Evolutionary conservation across 345 rosid species (phyloP), one percentile per base, ranked within the genome.

Genomic region (Excoecaria agallocha): DNA sequence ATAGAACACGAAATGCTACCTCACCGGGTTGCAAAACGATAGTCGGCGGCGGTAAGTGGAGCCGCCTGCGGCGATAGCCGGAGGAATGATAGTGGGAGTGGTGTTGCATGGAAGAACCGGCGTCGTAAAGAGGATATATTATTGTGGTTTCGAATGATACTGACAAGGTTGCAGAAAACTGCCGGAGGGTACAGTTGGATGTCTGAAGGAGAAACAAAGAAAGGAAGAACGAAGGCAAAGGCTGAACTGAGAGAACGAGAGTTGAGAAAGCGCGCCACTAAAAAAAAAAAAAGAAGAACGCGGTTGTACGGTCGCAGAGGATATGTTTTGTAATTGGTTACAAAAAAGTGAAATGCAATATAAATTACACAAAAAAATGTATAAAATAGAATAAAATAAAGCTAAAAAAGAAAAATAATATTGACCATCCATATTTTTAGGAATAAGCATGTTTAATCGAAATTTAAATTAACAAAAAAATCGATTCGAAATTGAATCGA

Each of bases 21-120:
- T 78, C 71, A 10, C 82, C 82, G 0, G 82, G 78, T 25, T n/a
- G 78, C 19, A 70, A 52, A 20, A 45, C n/a, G 25, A 69, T 20
- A 71, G 30, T n/a, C 15, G 17, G 63, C 67, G 61, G 13, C n/a
- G 15, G 37, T 2, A 69, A 64, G 4, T 56, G 64, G 1, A 12
- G 13, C 35, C 64, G 56, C 4, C 4, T 38, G 22, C 2, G 69
- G n/a, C 52, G 59, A 52, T 59, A 24, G 54, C 22, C 35, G 65
- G 59, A 11, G 71, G 11, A 35, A 8, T 57, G 41, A 35, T 41
- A 12, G 25, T 20, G 17, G 12, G 11, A 5, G n/a, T 66, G 71
- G 39, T 43, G 64, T 12, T 74, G 57, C 77, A 66, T 74, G 11
- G 54, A 11, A 17, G 22, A 24, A n/a, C 19, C 12, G n/a, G 37